These are phyloP conservation scores for Cryphonectria parasitica DNA, from an alignment of 2,329 filamentous ascomycete species.

Conservation along the genomic window DNA sequence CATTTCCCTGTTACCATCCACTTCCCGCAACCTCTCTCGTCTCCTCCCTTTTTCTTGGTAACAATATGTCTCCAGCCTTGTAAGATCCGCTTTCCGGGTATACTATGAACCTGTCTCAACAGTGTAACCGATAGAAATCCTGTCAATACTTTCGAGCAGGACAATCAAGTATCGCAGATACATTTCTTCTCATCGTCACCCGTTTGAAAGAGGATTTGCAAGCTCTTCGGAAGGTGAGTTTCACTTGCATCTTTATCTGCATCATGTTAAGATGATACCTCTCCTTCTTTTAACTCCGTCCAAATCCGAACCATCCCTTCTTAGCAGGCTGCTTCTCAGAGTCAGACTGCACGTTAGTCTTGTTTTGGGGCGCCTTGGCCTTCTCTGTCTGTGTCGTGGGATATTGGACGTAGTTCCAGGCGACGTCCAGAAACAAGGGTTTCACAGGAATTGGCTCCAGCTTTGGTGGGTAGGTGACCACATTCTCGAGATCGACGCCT, in stretches of 20 bases:
- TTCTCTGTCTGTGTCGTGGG: slow-evolving; percentile 59
- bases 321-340: slow-evolving; percentile 58
- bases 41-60: not conserved
- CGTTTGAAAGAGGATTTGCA: not conserved
- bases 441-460: slow-evolving; percentile 86
- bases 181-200: not conserved
- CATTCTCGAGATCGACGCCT: slow-evolving; percentile 73
- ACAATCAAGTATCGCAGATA: not conserved
- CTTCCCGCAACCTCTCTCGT: not conserved
- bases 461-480: slow-evolving; percentile 86
- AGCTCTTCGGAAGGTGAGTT: not conserved
- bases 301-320: slow-evolving; percentile 80
- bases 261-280: not conserved
- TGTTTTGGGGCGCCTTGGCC: slow-evolving; percentile 35
- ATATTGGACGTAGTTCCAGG: slow-evolving; percentile 97
- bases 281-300: slow-evolving; percentile 43
- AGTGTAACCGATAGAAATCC: not conserved
- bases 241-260: not conserved
- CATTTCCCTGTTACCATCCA: not conserved
- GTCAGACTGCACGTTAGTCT: slow-evolving; percentile 37
- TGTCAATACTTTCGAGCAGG: not conserved
- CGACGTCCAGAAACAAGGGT: slow-evolving; percentile 92
- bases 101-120: not conserved
- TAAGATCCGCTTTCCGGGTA: not conserved
- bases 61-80: not conserved